A percentile compares a stretch with the other conserved stretches of the same genome.
Evolutionary conservation across 805 yeast genomes (phyloP).

Genomic region (Metschnikowia vanudenii): DNA sequence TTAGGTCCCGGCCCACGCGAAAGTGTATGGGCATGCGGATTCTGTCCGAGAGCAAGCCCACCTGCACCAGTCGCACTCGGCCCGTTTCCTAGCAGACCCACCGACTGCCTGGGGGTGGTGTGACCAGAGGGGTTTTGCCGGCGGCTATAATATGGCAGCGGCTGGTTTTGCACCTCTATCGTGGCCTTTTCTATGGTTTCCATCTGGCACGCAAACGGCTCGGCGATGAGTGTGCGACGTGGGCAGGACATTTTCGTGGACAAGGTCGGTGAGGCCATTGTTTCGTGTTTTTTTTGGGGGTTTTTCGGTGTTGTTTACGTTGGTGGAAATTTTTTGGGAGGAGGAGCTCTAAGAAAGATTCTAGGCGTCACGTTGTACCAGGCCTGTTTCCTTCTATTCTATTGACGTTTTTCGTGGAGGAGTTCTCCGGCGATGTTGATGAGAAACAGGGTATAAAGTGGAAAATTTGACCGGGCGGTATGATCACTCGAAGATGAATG

Average conservation of each 20-base stretch:
- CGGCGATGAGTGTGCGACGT: constrained; percentile 26
- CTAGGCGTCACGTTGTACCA: too few relatives aligned
- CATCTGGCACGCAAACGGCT: constrained; percentile 35
- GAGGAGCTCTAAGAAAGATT: too few relatives aligned
- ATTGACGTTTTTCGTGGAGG: too few relatives aligned
- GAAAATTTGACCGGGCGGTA: constrained; percentile 7
- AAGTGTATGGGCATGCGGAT: constrained; percentile 1
- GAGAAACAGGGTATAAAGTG: not conserved
- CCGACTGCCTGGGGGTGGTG: too few relatives aligned
- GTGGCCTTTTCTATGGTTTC: constrained; percentile 32
- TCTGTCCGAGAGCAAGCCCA: not conserved
- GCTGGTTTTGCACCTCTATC: constrained; percentile 36
- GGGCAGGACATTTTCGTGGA: constrained; percentile 18
- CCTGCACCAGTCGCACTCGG: not conserved
- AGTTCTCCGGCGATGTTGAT: not conserved
- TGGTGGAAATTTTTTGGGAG: too few relatives aligned
- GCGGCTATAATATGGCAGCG: constrained; percentile 22
- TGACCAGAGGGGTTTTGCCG: too few relatives aligned
- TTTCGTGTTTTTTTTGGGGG: not conserved
- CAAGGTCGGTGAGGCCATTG: not conserved
- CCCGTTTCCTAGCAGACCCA: too few relatives aligned
- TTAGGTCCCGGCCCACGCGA: not conserved
- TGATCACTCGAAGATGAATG: constrained; percentile 7
- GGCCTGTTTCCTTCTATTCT: too few relatives aligned
- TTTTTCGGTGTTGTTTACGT: not conserved